Base-by-base conservation (phyloP, 441 rosid species). In the Flueggea neowawraea region DNA sequence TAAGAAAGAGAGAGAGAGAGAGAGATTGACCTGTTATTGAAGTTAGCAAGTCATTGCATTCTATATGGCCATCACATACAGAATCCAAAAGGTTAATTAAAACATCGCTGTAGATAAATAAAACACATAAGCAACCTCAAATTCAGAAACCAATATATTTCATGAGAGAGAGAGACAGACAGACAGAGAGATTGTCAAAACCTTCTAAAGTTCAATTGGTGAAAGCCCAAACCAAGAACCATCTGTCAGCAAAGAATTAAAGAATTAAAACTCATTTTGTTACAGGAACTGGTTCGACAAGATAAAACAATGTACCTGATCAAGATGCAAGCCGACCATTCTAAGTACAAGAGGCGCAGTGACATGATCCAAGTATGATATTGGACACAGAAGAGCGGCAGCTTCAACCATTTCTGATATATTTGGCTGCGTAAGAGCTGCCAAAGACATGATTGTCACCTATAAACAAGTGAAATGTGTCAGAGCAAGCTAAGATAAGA, bases 371-470 rank as follows among this genome's bases (percentile, higher is more conserved):
- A 94, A 78, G 78, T 84, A 90, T 47, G 98, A 79, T 75, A 94
- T 94, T 62, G 98, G 97, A 68, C 82, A 84, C 55, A 94, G 79
- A 73, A 94, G 84, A 13, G 97, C 96, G 69, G 93, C 98, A 72
- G 97, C 98, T 75, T 82, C 91, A 66, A 94, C 90, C 96, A 85
- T 84, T 70, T 85, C 83, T 8, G 68, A 85, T 28, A 94, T 66
- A 57, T 75, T 78, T 10, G 90, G 83, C 65, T 80, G 90, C 58
- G 93, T 85, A 71, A 94, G 84, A 68, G 96, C 98, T 63, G 95
- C 95, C 61, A 89, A 76, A 58, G 96, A 80, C 86, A 94, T 89
- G 69, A 90, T 88, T 43, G 98, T 90, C 54, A 96, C 97, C 98
- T 93, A 48, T 47, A 49, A 49, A 60, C 41, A 61, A 64, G 59